A percentile compares a stretch with the other conserved stretches of the same genome.
Conservation (phyloP, 305 asterid genomes). For the Fraxinus velutina region DNA sequence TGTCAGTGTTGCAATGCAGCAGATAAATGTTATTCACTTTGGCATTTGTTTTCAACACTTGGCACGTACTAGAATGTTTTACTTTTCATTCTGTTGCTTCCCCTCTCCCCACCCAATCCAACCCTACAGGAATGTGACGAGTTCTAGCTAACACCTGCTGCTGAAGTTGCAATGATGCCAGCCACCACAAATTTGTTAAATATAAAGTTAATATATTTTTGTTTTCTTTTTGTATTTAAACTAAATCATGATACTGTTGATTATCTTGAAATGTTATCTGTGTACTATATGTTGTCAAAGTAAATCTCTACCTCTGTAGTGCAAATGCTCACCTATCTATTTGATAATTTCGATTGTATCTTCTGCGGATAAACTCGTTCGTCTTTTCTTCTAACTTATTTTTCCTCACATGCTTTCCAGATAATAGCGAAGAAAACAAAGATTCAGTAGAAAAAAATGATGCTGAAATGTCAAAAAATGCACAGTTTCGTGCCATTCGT, state of each 20-base stretch:
- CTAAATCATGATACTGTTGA: neutral
- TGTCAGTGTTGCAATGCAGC: neutral
- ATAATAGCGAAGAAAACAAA: constrained; percentile 42
- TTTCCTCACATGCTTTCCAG: constrained; percentile 42
- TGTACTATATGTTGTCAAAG: neutral
- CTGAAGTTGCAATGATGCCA: neutral
- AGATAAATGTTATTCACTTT: neutral
- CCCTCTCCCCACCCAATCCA: neutral
- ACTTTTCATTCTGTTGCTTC: neutral
- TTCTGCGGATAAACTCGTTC: constrained; percentile 1
- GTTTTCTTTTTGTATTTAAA: neutral
- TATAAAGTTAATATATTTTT: neutral
- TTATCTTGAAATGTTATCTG: neutral
- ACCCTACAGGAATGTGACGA: neutral
- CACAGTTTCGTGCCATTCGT: constrained; percentile 85
- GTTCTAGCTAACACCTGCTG: neutral
- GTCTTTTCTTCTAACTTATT: constrained; percentile 16
- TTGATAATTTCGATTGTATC: constrained; percentile 10
- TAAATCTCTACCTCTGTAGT: neutral
- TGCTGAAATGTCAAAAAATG: constrained; percentile 73
- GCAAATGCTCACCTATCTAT: neutral
- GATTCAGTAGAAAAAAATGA: constrained; percentile 36
- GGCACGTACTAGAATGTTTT: neutral
- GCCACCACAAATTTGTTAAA: constrained; percentile 10
- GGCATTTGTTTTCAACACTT: constrained; percentile 1